Conservation (phyloP, 2,329 filamentous ascomycete genomes). For the Colletotrichum sp. region DNA sequence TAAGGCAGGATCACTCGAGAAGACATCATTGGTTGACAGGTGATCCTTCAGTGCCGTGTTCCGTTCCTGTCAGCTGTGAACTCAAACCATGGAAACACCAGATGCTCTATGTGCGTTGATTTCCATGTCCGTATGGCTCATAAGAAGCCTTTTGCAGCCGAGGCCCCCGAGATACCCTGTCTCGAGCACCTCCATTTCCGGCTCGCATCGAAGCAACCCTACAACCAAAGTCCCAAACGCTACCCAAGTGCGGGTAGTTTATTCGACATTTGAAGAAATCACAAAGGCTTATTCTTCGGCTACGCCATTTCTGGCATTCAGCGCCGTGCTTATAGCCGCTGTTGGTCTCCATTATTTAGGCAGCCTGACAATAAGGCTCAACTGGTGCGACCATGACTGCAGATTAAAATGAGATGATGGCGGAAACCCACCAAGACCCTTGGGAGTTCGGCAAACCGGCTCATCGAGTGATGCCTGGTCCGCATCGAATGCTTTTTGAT, state of each 20-base stretch:
- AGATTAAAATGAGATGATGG: background rate
- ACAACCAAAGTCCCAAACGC: background rate
- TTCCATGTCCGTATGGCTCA: accelerated
- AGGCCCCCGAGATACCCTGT: background rate
- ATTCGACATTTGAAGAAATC: background rate
- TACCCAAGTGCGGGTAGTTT: background rate
- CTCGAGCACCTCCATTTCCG: background rate
- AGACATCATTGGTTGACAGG: background rate
- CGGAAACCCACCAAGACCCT: background rate
- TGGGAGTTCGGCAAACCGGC: background rate
- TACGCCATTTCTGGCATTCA: background rate
- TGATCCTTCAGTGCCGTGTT: background rate
- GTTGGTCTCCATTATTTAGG: background rate
- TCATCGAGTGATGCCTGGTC: background rate
- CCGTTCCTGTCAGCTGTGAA: background rate
- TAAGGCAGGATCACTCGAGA: background rate
- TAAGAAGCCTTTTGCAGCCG: background rate
- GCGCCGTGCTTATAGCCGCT: background rate
- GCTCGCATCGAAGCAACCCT: background rate
- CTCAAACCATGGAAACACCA: background rate
- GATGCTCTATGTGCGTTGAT: background rate
- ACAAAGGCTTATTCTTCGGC: background rate
- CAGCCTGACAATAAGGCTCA: background rate
- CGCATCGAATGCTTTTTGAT: background rate
- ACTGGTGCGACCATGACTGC: background rate